Evolutionary conservation across 306 rosid genomes (phyloP), one percentile per base, ranked within the genome.

Genomic region (Notholithocarpus densiflorus): DNA sequence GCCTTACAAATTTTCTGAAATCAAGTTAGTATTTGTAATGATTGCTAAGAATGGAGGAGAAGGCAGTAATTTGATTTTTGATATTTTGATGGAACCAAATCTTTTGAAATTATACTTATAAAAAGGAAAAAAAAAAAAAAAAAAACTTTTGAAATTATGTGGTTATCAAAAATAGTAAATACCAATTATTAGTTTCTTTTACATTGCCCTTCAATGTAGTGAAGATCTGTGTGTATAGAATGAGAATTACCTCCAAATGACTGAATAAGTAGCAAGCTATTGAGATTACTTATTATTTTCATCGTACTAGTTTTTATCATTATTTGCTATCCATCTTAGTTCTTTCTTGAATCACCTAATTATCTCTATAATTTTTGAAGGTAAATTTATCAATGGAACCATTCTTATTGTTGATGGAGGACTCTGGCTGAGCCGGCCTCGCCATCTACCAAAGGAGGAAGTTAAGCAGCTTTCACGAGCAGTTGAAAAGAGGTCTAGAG

Each of bases 391-490:
- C 3, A 94, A 94, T 73, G 98, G 98, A 9, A 84, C 90, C 59
- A 86, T 79, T 48, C 20, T 95, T 8, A 3, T 87, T 11, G 93
- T 90, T 32, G 99, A 95, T 21, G 98, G 99, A 74, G 99, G 98
- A 55, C 87, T 87, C 70, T 95, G 98, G 98, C 86, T 95, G 93
- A 95, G 92, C 89, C 84, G 64, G 37, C 97, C 98, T 54, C 98
- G 99, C 23, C 85, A 87, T 77, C 60, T 95, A 54, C 86, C 92
- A 0, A 95, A 95, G 73, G 97, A 89, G 65, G 98, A 89, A 3
- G 96, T 95, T 72, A 90, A 73, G 83, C 91, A 88, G 84, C 84
- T 89, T 68, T 95, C 99, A 0, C 89, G 98, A 66, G 23, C 87
- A n/a, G 90, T 95, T 32, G 98, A 95, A 80, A 91, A 86, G 77